phyloP scores from a whole-genome alignment of 1,139 yeast species.

The Wickerhamomyces sp. region DNA sequence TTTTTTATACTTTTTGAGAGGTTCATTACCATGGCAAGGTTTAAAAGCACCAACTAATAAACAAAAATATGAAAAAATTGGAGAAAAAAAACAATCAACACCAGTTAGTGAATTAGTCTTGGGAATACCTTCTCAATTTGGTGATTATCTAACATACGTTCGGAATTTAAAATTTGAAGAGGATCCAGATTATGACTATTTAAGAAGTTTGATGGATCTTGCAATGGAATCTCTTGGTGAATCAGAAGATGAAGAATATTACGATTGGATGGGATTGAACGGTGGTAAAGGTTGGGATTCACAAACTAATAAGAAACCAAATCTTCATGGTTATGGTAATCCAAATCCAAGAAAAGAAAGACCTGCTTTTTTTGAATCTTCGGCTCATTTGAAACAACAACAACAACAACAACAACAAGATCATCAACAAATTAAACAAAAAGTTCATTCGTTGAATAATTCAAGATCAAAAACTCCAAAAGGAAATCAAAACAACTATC shows the following conservation, averaged over 20 bases:
- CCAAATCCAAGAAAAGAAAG: constrained; percentile 53
- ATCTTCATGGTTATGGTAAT: constrained; percentile 74
- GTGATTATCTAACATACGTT: constrained; percentile 68
- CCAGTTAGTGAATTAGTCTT: constrained; percentile 61
- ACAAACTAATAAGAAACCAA: constrained; percentile 71
- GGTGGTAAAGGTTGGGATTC: constrained; percentile 85
- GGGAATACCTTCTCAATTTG: constrained; percentile 72
- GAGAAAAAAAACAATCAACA: constrained; percentile 71
- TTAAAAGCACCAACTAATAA: constrained; percentile 82
- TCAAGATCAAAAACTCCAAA: constrained; percentile 24
- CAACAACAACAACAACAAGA: constrained; percentile 10
- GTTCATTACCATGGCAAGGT: constrained; percentile 98
- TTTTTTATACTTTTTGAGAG: constrained; percentile 88
- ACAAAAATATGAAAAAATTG: constrained; percentile 77
- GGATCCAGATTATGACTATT: constrained; percentile 71
- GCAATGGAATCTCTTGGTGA: constrained; percentile 55
- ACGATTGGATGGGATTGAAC: constrained; percentile 81
- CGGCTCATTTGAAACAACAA: constrained; percentile 1
- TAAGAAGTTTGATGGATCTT: constrained; percentile 57
- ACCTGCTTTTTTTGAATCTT: not conserved
- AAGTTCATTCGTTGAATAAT: constrained; percentile 23
- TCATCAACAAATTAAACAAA: constrained; percentile 20
- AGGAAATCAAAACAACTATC: constrained; percentile 15
- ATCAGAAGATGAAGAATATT: constrained; percentile 60
- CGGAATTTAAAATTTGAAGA: constrained; percentile 72